Base-by-base conservation (phyloP, 257 asterid genomes). In the Rhazya stricta region DNA sequence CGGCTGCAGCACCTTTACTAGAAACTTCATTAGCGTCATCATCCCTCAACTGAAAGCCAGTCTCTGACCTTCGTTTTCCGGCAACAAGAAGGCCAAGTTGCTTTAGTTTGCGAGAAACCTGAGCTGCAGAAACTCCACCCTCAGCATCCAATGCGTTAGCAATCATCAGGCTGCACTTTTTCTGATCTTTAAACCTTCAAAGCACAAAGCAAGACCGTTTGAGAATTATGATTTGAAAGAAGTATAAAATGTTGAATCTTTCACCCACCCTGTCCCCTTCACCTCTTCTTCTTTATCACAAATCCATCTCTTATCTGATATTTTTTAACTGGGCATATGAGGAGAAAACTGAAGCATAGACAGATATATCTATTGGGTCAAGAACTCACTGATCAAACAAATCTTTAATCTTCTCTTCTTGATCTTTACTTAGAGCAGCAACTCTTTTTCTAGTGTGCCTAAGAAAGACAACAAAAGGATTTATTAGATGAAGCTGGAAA, bases 81-180 rank as follows among this genome's bases (percentile, higher is more conserved):
- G 90, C 80, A 81, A 74, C 82, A 83, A 82, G 60, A 68, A 94
- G 90, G 68, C 96, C 98, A 63, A 94, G 96, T 82, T 94, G 96
- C 88, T 89, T 94, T 78, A 94, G 96, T 82, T 91, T 94, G 82
- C 87, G 89, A 16, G 98, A 74, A 80, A 94, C 84, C 83, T 84
- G 93, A 69, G 88, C 84, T 3, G 98, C 86, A 39, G 98, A 82
- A 72, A 90, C 81, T 67, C 79, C 81, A 57, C 96, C 94, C 18
- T 81, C 85, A 66, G 82, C 75, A 78, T 91, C 99, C 82, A 94
- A 85, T 57, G 91, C 96, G 77, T 75, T 85, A 74, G 99, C 98
- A 85, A 94, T 92, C 97, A 92, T 77, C 86, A 84, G 83, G 85
- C 90, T 94, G 89, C 96, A 91, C 83, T 89, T 90, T 86, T 84